These are phyloP conservation scores for Kitagawia praeruptora DNA, from an alignment of 129 eudicot species.

Conservation along the genomic window DNA sequence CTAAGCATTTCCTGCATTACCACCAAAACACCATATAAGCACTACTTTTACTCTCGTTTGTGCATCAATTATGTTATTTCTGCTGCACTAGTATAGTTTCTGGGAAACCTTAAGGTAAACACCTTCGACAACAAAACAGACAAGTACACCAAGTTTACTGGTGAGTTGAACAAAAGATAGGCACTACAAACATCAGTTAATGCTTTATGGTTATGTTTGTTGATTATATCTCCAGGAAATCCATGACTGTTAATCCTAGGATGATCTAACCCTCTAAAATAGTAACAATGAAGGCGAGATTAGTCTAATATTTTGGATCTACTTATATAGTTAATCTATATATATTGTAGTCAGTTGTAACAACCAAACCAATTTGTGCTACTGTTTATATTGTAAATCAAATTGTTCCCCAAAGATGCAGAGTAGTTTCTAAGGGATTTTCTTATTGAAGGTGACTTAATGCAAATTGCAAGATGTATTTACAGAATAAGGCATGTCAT, in stretches of 20 bases:
- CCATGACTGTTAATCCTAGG: neutral
- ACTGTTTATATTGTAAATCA: neutral
- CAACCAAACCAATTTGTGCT: neutral
- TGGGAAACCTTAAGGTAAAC: neutral
- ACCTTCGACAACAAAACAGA: neutral
- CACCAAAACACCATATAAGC: neutral
- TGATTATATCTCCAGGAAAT: neutral
- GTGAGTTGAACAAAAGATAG: neutral
- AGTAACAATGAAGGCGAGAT: neutral
- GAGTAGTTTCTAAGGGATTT: neutral
- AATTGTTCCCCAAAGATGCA: neutral
- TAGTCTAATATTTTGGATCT: neutral
- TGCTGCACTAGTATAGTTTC: neutral
- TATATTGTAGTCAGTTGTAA: neutral
- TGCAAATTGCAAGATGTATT: no score
- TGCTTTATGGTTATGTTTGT: neutral
- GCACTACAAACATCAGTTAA: neutral
- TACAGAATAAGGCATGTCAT: no score
- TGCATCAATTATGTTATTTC: neutral
- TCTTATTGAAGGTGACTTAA: neutral
- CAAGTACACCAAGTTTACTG: neutral
- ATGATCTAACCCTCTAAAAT: neutral
- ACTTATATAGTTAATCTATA: neutral
- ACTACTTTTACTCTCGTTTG: neutral
- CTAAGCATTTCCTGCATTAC: slow-evolving; percentile 72